Percentiles rank a stretch among this genome's conserved stretches.
Conservation (phyloP, 148 eudicot genomes). For the Chenopodium suecicum region DNA sequence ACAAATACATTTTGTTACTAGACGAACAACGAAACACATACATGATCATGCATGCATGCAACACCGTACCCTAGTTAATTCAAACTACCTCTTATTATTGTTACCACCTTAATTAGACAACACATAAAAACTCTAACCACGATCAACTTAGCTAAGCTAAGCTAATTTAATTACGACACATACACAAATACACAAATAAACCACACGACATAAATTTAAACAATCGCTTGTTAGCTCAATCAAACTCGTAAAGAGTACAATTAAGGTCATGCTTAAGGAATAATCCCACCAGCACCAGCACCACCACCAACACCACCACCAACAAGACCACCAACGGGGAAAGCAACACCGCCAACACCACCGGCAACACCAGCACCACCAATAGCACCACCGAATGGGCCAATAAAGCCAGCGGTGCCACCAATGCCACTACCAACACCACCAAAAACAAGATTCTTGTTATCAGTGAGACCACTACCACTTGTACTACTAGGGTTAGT, state of each 20-base stretch:
- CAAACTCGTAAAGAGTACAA: background rate
- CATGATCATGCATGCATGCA: background rate
- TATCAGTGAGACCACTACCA: slow-evolving; percentile 2
- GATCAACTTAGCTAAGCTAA: background rate
- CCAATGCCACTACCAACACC: slow-evolving; percentile 22
- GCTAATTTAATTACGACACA: background rate
- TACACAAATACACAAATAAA: background rate
- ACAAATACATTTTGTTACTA: background rate
- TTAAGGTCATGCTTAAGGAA: slow-evolving; percentile 1
- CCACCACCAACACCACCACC: slow-evolving; percentile 11
- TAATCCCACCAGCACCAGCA: slow-evolving; percentile 18
- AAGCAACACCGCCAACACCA: slow-evolving; percentile 5
- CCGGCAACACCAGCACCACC: slow-evolving; percentile 21
- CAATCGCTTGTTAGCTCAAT: background rate
- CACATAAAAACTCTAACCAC: background rate
- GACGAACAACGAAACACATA: too few species aligned
- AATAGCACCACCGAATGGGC: slow-evolving; percentile 15
- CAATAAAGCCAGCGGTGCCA: slow-evolving; percentile 21
- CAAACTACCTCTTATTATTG: background rate
- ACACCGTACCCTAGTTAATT: background rate
- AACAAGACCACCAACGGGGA: slow-evolving; percentile 11
- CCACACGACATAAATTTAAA: background rate
- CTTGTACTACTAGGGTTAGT: background rate
- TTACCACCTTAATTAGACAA: background rate
- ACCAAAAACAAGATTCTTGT: slow-evolving; percentile 22